phyloP scores from a whole-genome alignment of 2,329 filamentous ascomycete species.

The Fusarium compactum region DNA sequence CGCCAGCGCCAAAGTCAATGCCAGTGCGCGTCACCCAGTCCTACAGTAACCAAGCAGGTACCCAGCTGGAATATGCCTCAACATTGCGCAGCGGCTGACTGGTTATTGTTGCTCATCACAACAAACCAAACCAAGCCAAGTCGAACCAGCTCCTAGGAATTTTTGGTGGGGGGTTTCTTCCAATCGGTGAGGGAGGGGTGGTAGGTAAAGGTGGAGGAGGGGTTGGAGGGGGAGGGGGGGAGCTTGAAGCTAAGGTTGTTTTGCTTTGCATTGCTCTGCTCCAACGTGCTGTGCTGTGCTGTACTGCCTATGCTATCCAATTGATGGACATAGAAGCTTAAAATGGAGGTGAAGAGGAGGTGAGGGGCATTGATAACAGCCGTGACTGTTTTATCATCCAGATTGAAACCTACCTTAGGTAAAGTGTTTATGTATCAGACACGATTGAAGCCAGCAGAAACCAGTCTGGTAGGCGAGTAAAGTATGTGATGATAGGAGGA shows the following conservation, averaged over 20 bases:
- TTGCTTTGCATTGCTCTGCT: slow-evolving; percentile 2
- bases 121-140: slow-evolving; percentile 35
- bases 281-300: background rate
- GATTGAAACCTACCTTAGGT: slow-evolving; percentile 39
- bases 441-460: slow-evolving; percentile 31
- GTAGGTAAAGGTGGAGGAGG: slow-evolving; percentile 27
- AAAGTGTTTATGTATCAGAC: slow-evolving; percentile 27
- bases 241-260: slow-evolving; percentile 1
- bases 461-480: slow-evolving; percentile 28
- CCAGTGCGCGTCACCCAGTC: slow-evolving; percentile 6
- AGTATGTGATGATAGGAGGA: background rate
- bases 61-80: slow-evolving; percentile 47
- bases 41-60: no score
- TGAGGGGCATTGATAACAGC: slow-evolving; percentile 33
- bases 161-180: slow-evolving; percentile 44
- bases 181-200: slow-evolving; percentile 41
- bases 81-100: slow-evolving; percentile 25
- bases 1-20: background rate
- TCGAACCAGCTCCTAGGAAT: slow-evolving; percentile 36
- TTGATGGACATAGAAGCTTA: background rate
- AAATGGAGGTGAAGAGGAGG: background rate
- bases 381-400: slow-evolving; percentile 24
- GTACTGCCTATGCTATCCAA: background rate
- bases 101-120: slow-evolving; percentile 46
- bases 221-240: slow-evolving; percentile 17